These are phyloP conservation scores for Picea abies DNA, from an alignment of 83 land plant species.

Conservation along the genomic window DNA sequence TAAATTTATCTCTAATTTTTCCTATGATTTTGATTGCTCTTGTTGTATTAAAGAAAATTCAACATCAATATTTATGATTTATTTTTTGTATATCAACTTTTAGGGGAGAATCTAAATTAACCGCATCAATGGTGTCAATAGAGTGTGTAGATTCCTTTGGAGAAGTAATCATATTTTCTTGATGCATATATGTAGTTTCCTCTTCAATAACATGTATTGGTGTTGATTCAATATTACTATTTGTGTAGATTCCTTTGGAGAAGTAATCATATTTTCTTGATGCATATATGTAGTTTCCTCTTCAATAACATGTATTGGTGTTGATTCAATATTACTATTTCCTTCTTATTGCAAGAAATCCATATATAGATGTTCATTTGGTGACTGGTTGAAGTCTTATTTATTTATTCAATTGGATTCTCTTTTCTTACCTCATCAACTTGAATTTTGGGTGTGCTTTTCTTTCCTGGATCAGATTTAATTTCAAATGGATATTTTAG, in stretches of 20 bases:
- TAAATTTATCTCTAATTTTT: not conserved
- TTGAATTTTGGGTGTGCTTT: not conserved
- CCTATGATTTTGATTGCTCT: not conserved
- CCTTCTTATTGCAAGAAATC: not conserved
- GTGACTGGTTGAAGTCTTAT: not conserved
- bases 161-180: not conserved
- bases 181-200: not conserved
- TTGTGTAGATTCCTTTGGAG: slow-evolving; percentile 1
- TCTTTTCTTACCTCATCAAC: not conserved
- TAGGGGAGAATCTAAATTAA: not conserved
- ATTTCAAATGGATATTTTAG: not conserved
- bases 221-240: not conserved
- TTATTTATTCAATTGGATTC: slow-evolving; percentile 5
- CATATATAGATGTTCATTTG: not conserved
- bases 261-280: not conserved
- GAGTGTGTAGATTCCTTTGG: slow-evolving; percentile 1
- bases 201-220: slow-evolving; percentile 4
- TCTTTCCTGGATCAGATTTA: not conserved
- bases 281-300: not conserved
- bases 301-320: not conserved
- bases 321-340: not conserved
- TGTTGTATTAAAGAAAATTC: slow-evolving; percentile 1
- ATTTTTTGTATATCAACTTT: not conserved
- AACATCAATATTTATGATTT: not conserved
- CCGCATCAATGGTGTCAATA: not conserved